Percentiles rank a stretch among this genome's conserved stretches.
Evolutionary conservation across 345 rosid genomes (phyloP).

Genomic region (Eucalyptus decipiens): DNA sequence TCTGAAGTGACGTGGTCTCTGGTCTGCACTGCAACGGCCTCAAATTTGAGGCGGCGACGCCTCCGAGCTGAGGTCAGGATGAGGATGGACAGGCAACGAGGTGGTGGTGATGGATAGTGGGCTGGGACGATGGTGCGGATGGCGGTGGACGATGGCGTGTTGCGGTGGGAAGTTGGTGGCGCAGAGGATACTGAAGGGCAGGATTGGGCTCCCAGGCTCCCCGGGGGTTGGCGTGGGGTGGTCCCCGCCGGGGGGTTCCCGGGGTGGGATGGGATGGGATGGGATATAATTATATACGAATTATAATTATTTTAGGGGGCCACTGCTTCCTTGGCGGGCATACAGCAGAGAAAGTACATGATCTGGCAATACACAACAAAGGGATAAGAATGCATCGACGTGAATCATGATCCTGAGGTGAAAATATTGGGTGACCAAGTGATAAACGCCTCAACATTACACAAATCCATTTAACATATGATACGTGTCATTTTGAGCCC

Average conservation of each 20-base stretch:
- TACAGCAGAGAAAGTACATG: background rate
- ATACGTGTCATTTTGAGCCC: no score
- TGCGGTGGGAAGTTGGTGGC: background rate
- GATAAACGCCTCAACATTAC: no score
- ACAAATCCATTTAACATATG: no score
- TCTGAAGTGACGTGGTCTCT: background rate
- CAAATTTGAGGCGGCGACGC: background rate
- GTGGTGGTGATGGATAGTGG: background rate
- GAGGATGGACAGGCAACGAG: background rate
- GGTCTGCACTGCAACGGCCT: background rate
- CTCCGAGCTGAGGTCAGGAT: background rate
- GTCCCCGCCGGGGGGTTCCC: no score
- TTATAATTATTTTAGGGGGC: background rate
- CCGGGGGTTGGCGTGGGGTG: fast-evolving
- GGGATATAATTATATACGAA: no score
- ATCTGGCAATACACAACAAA: background rate
- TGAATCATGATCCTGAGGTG: no score
- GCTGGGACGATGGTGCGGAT: background rate
- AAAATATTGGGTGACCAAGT: no score
- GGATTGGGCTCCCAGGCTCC: no score
- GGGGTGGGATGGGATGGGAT: fast-evolving
- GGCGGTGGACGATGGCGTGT: background rate
- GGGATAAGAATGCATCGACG: background rate
- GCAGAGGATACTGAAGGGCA: background rate
- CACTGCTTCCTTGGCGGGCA: background rate